Percentiles rank a stretch among this genome's conserved stretches.
phyloP scores from a whole-genome alignment of 768 basidiomycete genomes.

The Clitopilus passeckerianus region DNA sequence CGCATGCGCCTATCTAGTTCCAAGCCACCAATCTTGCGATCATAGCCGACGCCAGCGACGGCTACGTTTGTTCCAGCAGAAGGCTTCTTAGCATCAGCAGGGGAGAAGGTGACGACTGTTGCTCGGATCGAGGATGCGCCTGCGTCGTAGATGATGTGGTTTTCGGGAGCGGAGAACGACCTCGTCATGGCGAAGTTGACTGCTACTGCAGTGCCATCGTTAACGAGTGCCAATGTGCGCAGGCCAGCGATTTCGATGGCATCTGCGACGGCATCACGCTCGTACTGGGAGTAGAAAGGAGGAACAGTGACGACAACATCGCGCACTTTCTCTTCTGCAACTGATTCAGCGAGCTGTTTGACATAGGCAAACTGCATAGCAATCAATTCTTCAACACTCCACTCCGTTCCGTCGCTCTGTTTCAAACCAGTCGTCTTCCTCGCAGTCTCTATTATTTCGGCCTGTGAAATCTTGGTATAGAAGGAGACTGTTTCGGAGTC shows the following conservation, averaged over 20 bases:
- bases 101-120: conserved; percentile 67
- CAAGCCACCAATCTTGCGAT: conserved; percentile 72
- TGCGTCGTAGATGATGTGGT: conserved; percentile 92
- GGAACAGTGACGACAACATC: conserved; percentile 92
- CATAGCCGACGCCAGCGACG: conserved; percentile 79
- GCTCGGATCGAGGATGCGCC: conserved; percentile 82
- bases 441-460: conserved; percentile 44
- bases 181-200: conserved; percentile 98
- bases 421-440: conserved; percentile 59
- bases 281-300: conserved; percentile 83
- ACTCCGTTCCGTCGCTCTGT: conserved; percentile 61
- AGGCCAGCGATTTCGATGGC: conserved; percentile 91
- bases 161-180: conserved; percentile 71
- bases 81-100: conserved; percentile 48
- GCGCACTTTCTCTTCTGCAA: conserved; percentile 69
- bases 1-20: conserved; percentile 80
- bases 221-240: conserved; percentile 75
- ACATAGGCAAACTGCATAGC: conserved; percentile 94
- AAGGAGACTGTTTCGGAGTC: conserved; percentile 55
- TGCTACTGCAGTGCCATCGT: conserved; percentile 93
- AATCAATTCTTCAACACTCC: conserved; percentile 85
- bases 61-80: conserved; percentile 63
- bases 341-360: conserved; percentile 77
- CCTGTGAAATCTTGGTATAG: conserved; percentile 51
- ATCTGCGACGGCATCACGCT: conserved; percentile 88